These are phyloP conservation scores for Tylopilus cervinicoccineus DNA, from an alignment of 768 basidiomycete genomes.

Conservation along the genomic window DNA sequence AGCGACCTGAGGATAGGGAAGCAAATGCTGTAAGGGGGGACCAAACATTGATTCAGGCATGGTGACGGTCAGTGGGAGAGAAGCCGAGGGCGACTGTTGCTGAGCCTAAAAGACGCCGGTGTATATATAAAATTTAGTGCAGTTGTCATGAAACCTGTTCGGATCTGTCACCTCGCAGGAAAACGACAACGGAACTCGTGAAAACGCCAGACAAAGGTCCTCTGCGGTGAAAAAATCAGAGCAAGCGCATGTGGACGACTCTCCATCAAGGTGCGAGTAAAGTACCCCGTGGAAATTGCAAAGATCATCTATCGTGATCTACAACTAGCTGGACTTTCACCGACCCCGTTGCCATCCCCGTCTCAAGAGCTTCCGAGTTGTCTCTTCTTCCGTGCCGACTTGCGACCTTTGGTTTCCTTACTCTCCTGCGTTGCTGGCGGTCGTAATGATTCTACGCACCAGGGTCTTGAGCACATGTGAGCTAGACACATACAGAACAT, in stretches of 20 bases:
- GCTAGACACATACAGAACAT: conserved; percentile 10
- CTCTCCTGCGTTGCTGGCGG: conserved; percentile 40
- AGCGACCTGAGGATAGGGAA: conserved; percentile 10
- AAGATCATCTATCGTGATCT: too few species aligned
- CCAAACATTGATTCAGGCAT: conserved; percentile 31
- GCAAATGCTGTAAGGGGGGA: conserved; percentile 22
- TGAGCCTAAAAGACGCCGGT: conserved; percentile 5
- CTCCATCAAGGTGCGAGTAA: not conserved
- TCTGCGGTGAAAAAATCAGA: not conserved
- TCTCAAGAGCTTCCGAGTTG: conserved; percentile 20
- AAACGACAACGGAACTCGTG: not conserved
- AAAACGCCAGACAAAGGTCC: not conserved
- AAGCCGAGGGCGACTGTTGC: conserved; percentile 10
- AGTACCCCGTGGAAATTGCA: conserved; percentile 8
- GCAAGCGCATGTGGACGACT: not conserved
- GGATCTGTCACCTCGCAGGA: conserved; percentile 13
- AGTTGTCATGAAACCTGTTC: not conserved
- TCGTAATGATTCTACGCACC: conserved; percentile 33
- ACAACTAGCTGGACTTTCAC: too few species aligned
- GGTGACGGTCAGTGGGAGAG: conserved; percentile 11
- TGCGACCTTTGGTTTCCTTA: conserved; percentile 43
- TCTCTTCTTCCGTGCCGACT: conserved; percentile 29
- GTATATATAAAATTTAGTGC: conserved; percentile 20
- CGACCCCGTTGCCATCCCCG: not conserved
- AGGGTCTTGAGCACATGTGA: too few species aligned